These are phyloP conservation scores for Poteriospumella lacustris DNA, from an alignment of 108 stramenopile species.

Conservation along the genomic window DNA sequence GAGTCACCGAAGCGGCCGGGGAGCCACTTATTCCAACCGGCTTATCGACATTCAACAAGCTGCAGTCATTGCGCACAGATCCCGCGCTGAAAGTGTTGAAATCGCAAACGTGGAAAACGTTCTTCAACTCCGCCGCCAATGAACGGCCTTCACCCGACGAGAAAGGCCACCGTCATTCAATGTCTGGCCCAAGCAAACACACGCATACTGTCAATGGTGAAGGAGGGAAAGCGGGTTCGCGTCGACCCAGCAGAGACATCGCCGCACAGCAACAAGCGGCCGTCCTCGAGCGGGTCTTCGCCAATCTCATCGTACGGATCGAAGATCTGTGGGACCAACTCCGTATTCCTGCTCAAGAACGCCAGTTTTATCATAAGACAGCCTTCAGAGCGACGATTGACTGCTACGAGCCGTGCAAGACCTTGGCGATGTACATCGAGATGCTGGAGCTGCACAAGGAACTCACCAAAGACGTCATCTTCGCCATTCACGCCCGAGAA, in stretches of 20 bases:
- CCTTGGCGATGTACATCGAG: background rate
- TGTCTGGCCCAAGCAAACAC: no score
- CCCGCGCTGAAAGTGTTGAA: background rate
- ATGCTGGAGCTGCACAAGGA: background rate
- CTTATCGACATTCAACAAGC: background rate
- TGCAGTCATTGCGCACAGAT: slow-evolving; percentile 14
- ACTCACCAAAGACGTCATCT: background rate
- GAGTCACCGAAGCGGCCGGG: background rate
- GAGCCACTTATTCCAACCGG: background rate
- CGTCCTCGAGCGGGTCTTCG: background rate
- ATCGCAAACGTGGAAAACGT: background rate
- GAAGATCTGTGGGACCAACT: background rate
- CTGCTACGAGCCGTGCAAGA: background rate
- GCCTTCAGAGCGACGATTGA: background rate
- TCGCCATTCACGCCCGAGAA: background rate
- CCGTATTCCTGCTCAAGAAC: background rate
- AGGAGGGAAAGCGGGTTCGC: no score
- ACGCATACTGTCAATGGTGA: no score
- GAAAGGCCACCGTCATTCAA: no score
- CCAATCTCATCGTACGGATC: background rate
- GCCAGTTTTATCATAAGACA: background rate
- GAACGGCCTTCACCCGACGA: background rate
- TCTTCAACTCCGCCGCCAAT: background rate
- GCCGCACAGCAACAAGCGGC: no score
- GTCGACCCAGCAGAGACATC: no score